Percentiles rank a stretch among this genome's conserved stretches.
Conservation (phyloP, 139 green algal genomes). For the Monoraphidium neglectum region DNA sequence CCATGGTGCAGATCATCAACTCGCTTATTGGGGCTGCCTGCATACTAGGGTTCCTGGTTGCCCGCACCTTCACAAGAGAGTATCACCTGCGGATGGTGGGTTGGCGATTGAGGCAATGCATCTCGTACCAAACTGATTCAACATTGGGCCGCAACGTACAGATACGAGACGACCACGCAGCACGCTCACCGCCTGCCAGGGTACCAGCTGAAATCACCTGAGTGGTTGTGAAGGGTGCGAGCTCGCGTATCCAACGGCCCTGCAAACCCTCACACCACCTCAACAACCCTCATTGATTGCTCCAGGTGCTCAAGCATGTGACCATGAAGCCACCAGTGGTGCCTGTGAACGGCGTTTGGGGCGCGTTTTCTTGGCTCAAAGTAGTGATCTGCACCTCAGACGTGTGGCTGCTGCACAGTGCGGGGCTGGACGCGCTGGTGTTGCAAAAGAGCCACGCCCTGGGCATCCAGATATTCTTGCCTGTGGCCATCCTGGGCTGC, state of each 20-base stretch:
- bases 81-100: conserved; percentile 34
- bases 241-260: too few species aligned
- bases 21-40: conserved; percentile 8
- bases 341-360: background rate
- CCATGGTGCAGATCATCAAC: conserved; percentile 10
- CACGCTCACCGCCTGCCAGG: too few species aligned
- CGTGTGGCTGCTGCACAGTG: conserved; percentile 11
- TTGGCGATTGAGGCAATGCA: too few species aligned
- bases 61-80: conserved; percentile 35
- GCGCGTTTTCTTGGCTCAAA: conserved; percentile 20
- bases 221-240: too few species aligned
- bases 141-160: too few species aligned
- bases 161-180: too few species aligned
- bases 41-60: conserved; percentile 21
- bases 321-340: conserved; percentile 22
- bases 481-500: conserved; percentile 9
- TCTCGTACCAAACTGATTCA: too few species aligned
- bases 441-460: conserved; percentile 19
- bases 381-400: conserved; percentile 15
- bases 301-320: background rate
- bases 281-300: too few species aligned
- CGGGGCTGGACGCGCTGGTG: conserved; percentile 34
- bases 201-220: too few species aligned
- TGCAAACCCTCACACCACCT: too few species aligned
- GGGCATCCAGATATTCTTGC: conserved; percentile 25